A percentile compares a stretch with the other conserved stretches of the same genome.
Evolutionary conservation across 2,329 filamentous ascomycete genomes (phyloP).

Genomic region (Xylariaceae sp.): DNA sequence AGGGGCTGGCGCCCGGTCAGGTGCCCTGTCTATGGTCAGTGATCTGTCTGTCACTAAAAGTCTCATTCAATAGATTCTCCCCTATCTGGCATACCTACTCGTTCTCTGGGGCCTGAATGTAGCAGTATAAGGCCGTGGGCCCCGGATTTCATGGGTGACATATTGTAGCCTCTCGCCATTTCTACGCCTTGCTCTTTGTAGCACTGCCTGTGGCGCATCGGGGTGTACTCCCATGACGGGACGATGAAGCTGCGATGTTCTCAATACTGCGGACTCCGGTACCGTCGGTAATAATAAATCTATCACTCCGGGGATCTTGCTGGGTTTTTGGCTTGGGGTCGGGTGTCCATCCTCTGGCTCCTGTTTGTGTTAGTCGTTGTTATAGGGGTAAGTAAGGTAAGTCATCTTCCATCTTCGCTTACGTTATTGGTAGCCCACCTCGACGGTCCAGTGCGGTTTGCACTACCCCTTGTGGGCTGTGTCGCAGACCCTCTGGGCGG

Average conservation of each 20-base stretch:
- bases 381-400: background rate
- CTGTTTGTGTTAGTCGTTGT: slow-evolving; percentile 1
- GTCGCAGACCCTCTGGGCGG: background rate
- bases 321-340: background rate
- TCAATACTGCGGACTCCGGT: background rate
- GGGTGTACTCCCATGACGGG: background rate
- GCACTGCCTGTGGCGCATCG: too few species aligned
- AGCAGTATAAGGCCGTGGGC: background rate
- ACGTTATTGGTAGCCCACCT: background rate
- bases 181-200: background rate
- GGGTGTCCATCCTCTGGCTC: background rate
- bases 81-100: background rate
- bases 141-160: background rate
- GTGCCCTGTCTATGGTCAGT: background rate
- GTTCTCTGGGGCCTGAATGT: background rate
- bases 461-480: background rate
- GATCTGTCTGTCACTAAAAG: background rate
- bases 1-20: background rate
- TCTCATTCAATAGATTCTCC: background rate
- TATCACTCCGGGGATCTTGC: too few species aligned
- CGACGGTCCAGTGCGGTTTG: background rate
- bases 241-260: background rate
- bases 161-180: background rate
- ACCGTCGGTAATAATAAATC: background rate
- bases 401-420: background rate